phyloP scores from a whole-genome alignment of 2,329 filamentous ascomycete genomes.

The Dactylellina cionopaga region DNA sequence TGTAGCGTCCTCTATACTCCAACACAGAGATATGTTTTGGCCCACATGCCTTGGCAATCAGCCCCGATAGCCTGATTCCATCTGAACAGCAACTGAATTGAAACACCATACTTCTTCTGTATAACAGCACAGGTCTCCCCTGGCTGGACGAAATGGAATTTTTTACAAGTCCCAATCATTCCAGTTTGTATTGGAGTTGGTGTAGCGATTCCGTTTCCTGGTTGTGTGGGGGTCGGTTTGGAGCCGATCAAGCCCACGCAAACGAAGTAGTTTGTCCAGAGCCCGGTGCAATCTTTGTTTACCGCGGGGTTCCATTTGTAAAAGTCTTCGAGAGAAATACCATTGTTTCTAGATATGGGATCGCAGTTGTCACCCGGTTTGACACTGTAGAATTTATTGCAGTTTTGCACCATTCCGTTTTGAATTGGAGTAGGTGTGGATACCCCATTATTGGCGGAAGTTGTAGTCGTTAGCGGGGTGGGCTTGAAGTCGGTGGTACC shows the following conservation, averaged over 20 bases:
- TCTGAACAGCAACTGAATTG: constrained; percentile 1
- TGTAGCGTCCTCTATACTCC: no score
- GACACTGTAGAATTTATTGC: constrained; percentile 16
- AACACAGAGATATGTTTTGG: constrained; percentile 18
- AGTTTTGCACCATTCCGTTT: constrained; percentile 8
- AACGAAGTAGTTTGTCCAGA: constrained; percentile 10
- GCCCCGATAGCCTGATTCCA: constrained; percentile 29
- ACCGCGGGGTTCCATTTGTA: constrained; percentile 29
- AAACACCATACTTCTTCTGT: background rate
- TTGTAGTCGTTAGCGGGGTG: constrained; percentile 2
- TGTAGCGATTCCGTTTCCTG: constrained; percentile 1
- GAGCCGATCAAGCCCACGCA: constrained; percentile 15
- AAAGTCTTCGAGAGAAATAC: background rate
- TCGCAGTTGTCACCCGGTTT: background rate
- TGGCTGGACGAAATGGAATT: constrained; percentile 2
- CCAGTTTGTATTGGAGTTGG: constrained; percentile 3
- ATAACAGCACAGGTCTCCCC: constrained; percentile 17
- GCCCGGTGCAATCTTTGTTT: background rate
- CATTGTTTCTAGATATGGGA: background rate
- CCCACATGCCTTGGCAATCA: constrained; percentile 6
- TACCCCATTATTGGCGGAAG: constrained; percentile 19
- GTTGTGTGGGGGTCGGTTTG: background rate
- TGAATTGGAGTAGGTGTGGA: background rate
- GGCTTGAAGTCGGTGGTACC: constrained; percentile 4
- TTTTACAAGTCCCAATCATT: constrained; percentile 13